These are phyloP conservation scores for Globisporangium echinulatum DNA, from an alignment of 352 stramenopile species.

Conservation along the genomic window DNA sequence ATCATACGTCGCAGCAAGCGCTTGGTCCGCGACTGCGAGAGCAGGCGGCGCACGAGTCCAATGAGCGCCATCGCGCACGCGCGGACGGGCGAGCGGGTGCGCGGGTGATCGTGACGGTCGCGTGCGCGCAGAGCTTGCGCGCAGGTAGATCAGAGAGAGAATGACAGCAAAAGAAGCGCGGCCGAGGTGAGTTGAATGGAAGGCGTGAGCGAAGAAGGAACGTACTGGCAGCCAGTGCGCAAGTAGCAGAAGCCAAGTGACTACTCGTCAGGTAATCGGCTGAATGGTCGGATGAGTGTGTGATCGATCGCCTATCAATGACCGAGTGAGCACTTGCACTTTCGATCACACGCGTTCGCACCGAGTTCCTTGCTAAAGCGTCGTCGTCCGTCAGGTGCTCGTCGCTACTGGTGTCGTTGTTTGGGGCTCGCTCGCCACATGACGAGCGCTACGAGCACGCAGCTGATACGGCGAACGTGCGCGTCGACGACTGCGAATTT, in stretches of 20 bases:
- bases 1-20: constrained; percentile 15
- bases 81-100: neutral
- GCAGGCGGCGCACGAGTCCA: constrained; percentile 10
- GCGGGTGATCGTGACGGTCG: neutral
- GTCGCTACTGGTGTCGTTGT: neutral
- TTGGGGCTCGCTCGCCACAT: constrained; percentile 3
- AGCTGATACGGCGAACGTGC: constrained; percentile 2
- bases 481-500: neutral
- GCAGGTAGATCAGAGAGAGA: constrained; percentile 12
- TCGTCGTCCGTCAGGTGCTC: neutral
- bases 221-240: too few species aligned
- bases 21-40: constrained; percentile 12
- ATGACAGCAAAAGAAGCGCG: neutral
- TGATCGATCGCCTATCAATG: too few species aligned
- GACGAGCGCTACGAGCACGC: constrained; percentile 2
- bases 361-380: neutral
- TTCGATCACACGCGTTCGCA: neutral
- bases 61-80: constrained; percentile 11
- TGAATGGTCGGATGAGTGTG: neutral
- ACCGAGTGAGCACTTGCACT: neutral
- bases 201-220: neutral
- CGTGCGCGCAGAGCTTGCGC: constrained; percentile 2
- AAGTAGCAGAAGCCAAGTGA: too few species aligned
- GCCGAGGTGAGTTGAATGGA: too few species aligned
- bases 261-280: neutral